Evolutionary conservation across 192 early-diverging fungal species (phyloP).

Genomic region (Coemansia sp.): DNA sequence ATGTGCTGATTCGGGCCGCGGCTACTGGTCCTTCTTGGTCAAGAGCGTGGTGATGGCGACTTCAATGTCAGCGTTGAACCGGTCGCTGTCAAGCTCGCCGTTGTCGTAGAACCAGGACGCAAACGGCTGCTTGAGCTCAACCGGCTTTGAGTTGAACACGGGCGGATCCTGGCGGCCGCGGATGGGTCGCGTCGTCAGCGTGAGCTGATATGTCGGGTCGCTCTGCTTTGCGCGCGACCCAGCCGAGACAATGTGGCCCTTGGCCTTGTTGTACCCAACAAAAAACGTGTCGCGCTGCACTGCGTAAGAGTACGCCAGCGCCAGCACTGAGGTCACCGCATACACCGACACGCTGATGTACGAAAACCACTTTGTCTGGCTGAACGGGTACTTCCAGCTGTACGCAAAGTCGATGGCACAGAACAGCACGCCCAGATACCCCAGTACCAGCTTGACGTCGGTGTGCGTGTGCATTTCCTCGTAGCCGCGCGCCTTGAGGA

Average conservation of each 20-base stretch:
- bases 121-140: slow-evolving; percentile 54
- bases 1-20: background rate
- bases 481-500: slow-evolving; percentile 51
- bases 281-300: slow-evolving; percentile 68
- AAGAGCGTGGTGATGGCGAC: slow-evolving; percentile 51
- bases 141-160: slow-evolving; percentile 41
- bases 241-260: slow-evolving; percentile 54
- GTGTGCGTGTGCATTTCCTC: slow-evolving; percentile 74
- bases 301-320: slow-evolving; percentile 56
- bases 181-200: slow-evolving; percentile 49
- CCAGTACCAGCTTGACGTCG: slow-evolving; percentile 76
- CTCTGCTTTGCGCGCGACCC: slow-evolving; percentile 51
- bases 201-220: slow-evolving; percentile 56
- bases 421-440: slow-evolving; percentile 70
- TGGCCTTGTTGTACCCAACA: slow-evolving; percentile 58
- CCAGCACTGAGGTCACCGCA: slow-evolving; percentile 39
- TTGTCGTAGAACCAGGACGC: slow-evolving; percentile 64
- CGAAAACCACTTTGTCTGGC: slow-evolving; percentile 59
- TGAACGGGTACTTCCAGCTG: slow-evolving; percentile 64
- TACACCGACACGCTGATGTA: slow-evolving; percentile 57
- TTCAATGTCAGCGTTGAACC: slow-evolving; percentile 54
- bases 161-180: slow-evolving; percentile 53
- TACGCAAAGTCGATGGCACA: slow-evolving; percentile 68
- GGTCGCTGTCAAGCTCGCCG: slow-evolving; percentile 56
- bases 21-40: slow-evolving; percentile 49